Conservation (phyloP, 345 rosid species). For the Euphorbia pulcherrima region DNA sequence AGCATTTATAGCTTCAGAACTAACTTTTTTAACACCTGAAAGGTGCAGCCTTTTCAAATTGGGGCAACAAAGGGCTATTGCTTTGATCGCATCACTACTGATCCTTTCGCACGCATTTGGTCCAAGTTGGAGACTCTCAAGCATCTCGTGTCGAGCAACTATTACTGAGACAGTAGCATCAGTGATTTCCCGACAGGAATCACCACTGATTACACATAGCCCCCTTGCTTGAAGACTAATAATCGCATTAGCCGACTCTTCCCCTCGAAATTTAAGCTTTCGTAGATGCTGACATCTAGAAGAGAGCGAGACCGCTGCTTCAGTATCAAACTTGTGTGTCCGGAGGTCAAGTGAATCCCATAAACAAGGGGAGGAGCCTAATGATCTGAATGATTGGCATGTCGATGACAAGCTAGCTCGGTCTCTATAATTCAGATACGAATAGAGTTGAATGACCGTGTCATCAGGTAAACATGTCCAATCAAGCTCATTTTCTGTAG, state of each 20-base stretch:
- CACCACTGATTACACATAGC: constrained; percentile 33
- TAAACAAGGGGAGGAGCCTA: constrained; percentile 35
- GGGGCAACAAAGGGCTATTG: constrained; percentile 37
- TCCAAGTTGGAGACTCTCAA: constrained; percentile 37
- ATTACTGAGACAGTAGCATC: constrained; percentile 31
- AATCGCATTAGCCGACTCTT: constrained; percentile 36
- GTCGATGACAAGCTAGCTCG: constrained; percentile 39
- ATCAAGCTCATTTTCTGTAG: constrained; percentile 23
- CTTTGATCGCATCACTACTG: constrained; percentile 38
- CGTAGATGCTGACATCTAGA: constrained; percentile 23
- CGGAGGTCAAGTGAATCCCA: constrained; percentile 35
- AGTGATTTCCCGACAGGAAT: constrained; percentile 29
- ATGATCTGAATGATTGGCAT: constrained; percentile 30
- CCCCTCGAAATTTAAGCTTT: constrained; percentile 35
- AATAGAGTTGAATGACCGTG: constrained; percentile 29
- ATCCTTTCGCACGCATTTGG: constrained; percentile 32
- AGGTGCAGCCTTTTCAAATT: constrained; percentile 31
- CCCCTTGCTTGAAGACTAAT: constrained; percentile 30
- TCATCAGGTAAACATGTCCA: constrained; percentile 43
- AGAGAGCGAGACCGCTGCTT: constrained; percentile 19
- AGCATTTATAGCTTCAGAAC: constrained; percentile 33
- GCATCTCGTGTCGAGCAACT: constrained; percentile 36
- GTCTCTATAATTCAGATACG: constrained; percentile 30
- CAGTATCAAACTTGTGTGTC: constrained; percentile 25
- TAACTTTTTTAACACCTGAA: constrained; percentile 33